Base-by-base conservation (phyloP, 345 rosid species). In the Salix koriyanagi region DNA sequence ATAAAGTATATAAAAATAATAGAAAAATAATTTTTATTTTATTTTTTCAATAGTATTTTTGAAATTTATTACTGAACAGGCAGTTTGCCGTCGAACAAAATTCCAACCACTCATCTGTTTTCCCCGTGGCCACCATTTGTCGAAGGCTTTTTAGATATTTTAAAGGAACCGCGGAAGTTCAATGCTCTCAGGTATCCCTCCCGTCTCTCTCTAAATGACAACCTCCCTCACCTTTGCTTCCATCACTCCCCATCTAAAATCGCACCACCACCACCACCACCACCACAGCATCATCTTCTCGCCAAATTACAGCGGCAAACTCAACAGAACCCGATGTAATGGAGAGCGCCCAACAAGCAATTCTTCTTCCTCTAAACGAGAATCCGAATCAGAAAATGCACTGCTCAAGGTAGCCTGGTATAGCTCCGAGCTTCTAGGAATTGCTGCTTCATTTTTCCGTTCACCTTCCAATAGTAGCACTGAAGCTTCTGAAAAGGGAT, bases 331-430 rank as follows among this genome's bases (percentile, higher is more conserved):
- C 36, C 82, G 80, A 23, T 87, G 84, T 83, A 81, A 12, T 39
- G 81, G 78, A 58, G 73, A 72, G 58, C 84, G 83, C 42, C 71
- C 85, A 69, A 52, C 84, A 4, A 79, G 73, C 71, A 81, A 80
- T 18, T 85, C 88, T 15, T 85, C 88, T 9, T 70, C 89, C 18
- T 11, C 83, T 25, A 69, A 73, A 70, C 58, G 26, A 69, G 90
- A 76, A 69, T 78, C 91, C 0, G 90, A 81, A 34, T 84, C 91
- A 1, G 90, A 90, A 50, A 93, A 91, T 82, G 91, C 89, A 14
- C 74, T 93, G 26, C 96, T 95, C 67, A 95, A 90, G 81, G 75
- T 86, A 58, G 97, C 97, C 26, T 95, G 99, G 99, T 95, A 95
- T 62, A 89, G 97, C 67, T 95, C 99, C 39, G 99, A 95, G 90